These are phyloP conservation scores for Sophora flavescens DNA, from an alignment of 306 rosid species.

Conservation along the genomic window DNA sequence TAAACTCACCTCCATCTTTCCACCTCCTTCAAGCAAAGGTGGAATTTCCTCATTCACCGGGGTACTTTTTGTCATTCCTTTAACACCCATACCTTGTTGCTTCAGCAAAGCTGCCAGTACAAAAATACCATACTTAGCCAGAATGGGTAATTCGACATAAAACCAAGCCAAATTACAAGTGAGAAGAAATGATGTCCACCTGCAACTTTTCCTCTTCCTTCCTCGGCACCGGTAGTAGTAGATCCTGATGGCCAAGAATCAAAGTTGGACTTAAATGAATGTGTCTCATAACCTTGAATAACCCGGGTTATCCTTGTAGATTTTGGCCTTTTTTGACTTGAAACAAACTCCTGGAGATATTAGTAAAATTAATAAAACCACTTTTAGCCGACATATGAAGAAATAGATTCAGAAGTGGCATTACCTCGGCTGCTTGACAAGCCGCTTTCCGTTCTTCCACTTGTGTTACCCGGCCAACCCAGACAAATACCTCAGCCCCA, in stretches of 20 bases:
- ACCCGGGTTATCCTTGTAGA: constrained; percentile 84
- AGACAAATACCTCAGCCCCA: constrained; percentile 87
- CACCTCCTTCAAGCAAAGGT: constrained; percentile 97
- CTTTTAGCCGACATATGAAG: constrained; percentile 43
- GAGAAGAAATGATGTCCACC: constrained; percentile 57
- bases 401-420: constrained; percentile 36
- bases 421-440: constrained; percentile 89
- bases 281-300: constrained; percentile 96
- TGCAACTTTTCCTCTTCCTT: constrained; percentile 99
- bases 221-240: constrained; percentile 78
- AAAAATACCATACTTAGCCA: constrained; percentile 43
- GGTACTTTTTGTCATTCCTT: constrained; percentile 78
- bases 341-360: constrained; percentile 76
- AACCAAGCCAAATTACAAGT: constrained; percentile 34
- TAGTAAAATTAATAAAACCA: constrained; percentile 39
- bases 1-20: constrained; percentile 89
- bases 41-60: constrained; percentile 92
- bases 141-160: constrained; percentile 37
- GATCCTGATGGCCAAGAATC: constrained; percentile 98
- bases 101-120: constrained; percentile 84
- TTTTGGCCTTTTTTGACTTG: constrained; percentile 86
- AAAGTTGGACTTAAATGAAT: constrained; percentile 92
- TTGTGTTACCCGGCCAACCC: constrained; percentile 99
- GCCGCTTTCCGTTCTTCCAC: constrained; percentile 96
- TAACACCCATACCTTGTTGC: constrained; percentile 98